Percentiles rank a stretch among this genome's conserved stretches.
phyloP scores from a whole-genome alignment of 768 basidiomycete genomes.

The Boletus reticuloceps region DNA sequence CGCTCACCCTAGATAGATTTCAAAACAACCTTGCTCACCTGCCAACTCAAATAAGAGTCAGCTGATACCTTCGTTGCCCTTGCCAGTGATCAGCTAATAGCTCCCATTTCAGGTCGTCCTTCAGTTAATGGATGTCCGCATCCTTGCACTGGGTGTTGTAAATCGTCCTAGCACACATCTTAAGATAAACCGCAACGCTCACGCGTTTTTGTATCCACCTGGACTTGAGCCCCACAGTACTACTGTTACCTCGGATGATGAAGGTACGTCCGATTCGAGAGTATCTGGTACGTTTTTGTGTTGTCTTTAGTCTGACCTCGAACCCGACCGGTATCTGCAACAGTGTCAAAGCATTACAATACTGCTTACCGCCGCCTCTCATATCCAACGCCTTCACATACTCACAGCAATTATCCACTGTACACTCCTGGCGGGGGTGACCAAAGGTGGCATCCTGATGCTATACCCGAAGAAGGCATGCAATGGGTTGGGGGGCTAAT shows the following conservation, averaged over 20 bases:
- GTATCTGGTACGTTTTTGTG: background rate
- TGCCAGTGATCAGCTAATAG: slow-evolving; percentile 7
- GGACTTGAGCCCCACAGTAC: slow-evolving; percentile 43
- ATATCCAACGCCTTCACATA: slow-evolving; percentile 54
- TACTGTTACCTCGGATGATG: background rate
- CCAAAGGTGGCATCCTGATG: slow-evolving; percentile 56
- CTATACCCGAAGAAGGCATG: slow-evolving; percentile 54
- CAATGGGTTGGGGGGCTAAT: slow-evolving; percentile 75
- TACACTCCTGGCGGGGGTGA: slow-evolving; percentile 70
- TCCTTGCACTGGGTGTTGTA: slow-evolving; percentile 69
- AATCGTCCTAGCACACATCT: slow-evolving; percentile 54
- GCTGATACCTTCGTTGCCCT: slow-evolving; percentile 21
- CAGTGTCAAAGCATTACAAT: slow-evolving; percentile 2
- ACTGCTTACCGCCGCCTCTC: slow-evolving; percentile 43
- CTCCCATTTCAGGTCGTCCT: slow-evolving; percentile 53
- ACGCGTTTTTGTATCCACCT: slow-evolving; percentile 64
- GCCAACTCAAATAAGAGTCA: slow-evolving; percentile 63
- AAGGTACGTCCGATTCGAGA: slow-evolving; percentile 7
- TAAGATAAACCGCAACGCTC: slow-evolving; percentile 67
- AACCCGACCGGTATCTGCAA: background rate
- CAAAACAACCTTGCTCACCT: slow-evolving; percentile 69
- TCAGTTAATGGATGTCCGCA: slow-evolving; percentile 67
- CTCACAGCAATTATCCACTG: slow-evolving; percentile 67
- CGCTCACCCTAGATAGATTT: slow-evolving; percentile 39
- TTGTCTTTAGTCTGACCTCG: background rate